Evolutionary conservation across 1,284 basidiomycete species (phyloP).

Genomic region (Moesziomyces sp.): DNA sequence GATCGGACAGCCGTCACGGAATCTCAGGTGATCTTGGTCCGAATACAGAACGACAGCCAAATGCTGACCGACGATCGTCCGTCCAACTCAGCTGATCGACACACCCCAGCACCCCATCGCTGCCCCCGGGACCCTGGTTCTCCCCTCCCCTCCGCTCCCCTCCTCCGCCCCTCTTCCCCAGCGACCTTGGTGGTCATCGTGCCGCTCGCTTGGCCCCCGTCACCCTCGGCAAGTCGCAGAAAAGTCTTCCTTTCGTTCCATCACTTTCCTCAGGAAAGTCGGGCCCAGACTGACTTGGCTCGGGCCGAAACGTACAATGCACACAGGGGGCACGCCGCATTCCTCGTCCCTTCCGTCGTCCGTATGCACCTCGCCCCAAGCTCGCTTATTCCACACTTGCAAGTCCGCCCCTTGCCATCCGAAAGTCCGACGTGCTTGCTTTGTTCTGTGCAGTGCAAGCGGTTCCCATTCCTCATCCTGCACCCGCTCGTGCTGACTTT

Average conservation of each 20-base stretch:
- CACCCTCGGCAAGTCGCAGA: background rate
- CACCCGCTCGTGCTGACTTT: background rate
- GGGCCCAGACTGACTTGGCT: background rate
- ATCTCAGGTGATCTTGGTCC: constrained; percentile 45
- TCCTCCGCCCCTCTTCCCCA: too few species aligned
- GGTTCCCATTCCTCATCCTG: background rate
- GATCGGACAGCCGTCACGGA: constrained; percentile 11
- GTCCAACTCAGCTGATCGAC: constrained; percentile 43
- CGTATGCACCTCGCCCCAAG: too few species aligned
- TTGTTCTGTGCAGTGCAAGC: constrained; percentile 1
- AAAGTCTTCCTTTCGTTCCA: background rate
- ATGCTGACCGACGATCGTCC: constrained; percentile 15
- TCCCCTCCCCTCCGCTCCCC: background rate
- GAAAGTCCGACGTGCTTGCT: constrained; percentile 17
- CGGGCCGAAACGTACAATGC: constrained; percentile 7
- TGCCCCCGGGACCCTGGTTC: background rate
- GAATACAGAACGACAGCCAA: constrained; percentile 1
- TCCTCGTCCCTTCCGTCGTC: constrained; percentile 28
- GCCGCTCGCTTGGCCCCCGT: background rate
- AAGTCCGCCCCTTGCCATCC: constrained; percentile 10
- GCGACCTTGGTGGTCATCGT: background rate
- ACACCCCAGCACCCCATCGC: background rate
- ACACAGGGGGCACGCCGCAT: constrained; percentile 5
- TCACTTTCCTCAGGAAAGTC: too few species aligned
- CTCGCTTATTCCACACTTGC: constrained; percentile 9